phyloP scores from a whole-genome alignment of 2,329 filamentous ascomycete species.

The Bipolaris zeicola region DNA sequence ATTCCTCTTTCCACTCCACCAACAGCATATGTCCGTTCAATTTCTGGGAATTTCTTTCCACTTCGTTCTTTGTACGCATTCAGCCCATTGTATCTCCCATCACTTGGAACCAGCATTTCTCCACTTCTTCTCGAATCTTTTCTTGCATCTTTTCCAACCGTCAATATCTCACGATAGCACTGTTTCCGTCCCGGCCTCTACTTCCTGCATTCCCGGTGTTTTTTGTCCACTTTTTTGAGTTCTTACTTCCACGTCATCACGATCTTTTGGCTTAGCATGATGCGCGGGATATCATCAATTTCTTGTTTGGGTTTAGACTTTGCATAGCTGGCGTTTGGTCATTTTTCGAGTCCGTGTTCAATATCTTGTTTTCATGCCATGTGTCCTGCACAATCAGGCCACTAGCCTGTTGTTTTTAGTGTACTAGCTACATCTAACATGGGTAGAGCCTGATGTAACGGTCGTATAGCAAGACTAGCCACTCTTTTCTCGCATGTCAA shows the following conservation, averaged over 20 bases:
- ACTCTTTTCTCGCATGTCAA: conserved; percentile 9
- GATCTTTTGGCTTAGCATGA: conserved; percentile 10
- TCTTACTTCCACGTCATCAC: conserved; percentile 3
- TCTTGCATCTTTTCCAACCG: background rate
- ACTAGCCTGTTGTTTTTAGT: conserved; percentile 14
- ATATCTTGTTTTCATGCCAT: background rate
- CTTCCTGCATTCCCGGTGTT: conserved; percentile 1
- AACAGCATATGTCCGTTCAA: background rate
- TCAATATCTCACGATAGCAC: background rate
- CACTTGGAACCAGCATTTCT: conserved; percentile 16
- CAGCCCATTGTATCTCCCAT: conserved; percentile 15
- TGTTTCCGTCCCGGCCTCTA: background rate
- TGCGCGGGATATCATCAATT: background rate
- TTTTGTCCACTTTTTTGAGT: too few species aligned
- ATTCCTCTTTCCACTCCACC: background rate
- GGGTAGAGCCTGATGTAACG: conserved; percentile 11
- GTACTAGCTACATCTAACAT: conserved; percentile 15
- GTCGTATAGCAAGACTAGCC: conserved; percentile 7
- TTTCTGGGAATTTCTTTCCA: background rate
- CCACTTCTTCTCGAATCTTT: background rate
- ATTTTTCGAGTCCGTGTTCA: conserved; percentile 5
- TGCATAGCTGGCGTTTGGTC: conserved; percentile 16
- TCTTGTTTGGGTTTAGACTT: conserved; percentile 7
- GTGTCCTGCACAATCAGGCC: conserved; percentile 1
- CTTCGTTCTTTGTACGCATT: conserved; percentile 4